phyloP scores from a whole-genome alignment of 495 filamentous ascomycete genomes.

The Podospora sp. region DNA sequence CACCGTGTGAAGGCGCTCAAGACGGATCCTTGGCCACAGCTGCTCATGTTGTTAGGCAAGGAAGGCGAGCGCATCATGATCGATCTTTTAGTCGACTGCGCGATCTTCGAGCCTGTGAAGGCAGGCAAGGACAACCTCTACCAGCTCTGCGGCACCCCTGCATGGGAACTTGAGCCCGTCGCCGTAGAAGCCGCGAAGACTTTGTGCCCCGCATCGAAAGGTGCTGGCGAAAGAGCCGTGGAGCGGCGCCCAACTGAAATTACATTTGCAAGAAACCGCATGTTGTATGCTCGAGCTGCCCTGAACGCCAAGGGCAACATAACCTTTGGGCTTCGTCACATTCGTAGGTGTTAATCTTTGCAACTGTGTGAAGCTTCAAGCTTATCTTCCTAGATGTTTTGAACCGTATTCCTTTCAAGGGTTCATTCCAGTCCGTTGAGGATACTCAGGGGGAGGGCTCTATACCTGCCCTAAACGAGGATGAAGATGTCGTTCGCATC shows the following conservation, averaged over 20 bases:
- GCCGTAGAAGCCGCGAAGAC: constrained; percentile 15
- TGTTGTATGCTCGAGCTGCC: constrained; percentile 78
- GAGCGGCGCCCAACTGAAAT: constrained; percentile 61
- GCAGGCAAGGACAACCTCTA: constrained; percentile 62
- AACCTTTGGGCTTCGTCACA: constrained; percentile 73
- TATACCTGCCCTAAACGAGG: constrained; percentile 31
- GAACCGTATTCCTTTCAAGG: constrained; percentile 66
- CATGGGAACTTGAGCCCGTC: constrained; percentile 42
- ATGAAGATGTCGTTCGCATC: constrained; percentile 66
- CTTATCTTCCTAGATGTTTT: constrained; percentile 67
- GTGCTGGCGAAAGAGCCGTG: constrained; percentile 11
- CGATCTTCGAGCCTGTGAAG: constrained; percentile 70
- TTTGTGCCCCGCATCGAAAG: constrained; percentile 20
- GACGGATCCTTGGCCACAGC: constrained; percentile 67
- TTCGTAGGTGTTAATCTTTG: constrained; percentile 62
- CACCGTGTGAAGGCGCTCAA: constrained; percentile 71
- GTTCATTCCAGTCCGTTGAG: constrained; percentile 11
- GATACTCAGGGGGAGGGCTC: background rate
- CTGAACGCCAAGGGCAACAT: constrained; percentile 68
- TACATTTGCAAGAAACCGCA: constrained; percentile 76
- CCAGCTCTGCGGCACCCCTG: constrained; percentile 72
- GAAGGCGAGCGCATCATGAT: constrained; percentile 84
- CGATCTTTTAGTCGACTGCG: constrained; percentile 74
- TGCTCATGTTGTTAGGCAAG: constrained; percentile 70
- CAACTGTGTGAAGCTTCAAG: background rate